Evolutionary conservation across 192 early-diverging fungal species (phyloP).

Genomic region (Podila clonocystis): DNA sequence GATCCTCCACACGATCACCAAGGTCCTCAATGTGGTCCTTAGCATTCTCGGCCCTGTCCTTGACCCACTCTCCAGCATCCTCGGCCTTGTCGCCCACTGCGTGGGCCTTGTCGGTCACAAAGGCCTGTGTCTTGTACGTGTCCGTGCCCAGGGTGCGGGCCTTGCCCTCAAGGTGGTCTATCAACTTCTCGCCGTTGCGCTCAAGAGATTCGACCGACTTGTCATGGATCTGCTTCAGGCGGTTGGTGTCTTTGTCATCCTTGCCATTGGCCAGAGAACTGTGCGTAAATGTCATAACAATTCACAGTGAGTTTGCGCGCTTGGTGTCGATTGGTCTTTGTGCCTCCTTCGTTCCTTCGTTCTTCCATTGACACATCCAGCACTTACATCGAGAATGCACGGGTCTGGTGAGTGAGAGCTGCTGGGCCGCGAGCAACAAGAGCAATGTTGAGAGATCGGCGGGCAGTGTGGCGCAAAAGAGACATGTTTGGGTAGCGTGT

Average conservation of each 20-base stretch:
- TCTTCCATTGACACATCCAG: not conserved
- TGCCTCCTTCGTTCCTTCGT: not conserved
- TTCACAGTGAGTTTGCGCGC: not conserved
- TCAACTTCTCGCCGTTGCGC: not conserved
- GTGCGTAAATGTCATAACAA: too few relatives aligned
- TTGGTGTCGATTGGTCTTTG: not conserved
- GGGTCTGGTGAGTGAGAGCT: constrained; percentile 11
- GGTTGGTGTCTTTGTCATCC: constrained; percentile 12
- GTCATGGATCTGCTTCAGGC: constrained; percentile 16
- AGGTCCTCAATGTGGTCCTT: not conserved
- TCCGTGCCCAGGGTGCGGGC: constrained; percentile 3
- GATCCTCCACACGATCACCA: not conserved
- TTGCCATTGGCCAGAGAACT: constrained; percentile 7
- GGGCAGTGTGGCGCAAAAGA: constrained; percentile 24
- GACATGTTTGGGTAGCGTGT: constrained; percentile 17
- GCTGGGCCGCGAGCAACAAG: constrained; percentile 3
- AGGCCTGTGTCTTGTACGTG: not conserved
- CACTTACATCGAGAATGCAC: constrained; percentile 19
- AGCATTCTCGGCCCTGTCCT: not conserved
- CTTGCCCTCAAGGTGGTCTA: constrained; percentile 12
- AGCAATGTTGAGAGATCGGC: constrained; percentile 18
- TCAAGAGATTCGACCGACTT: constrained; percentile 23
- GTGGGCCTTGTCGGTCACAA: constrained; percentile 13
- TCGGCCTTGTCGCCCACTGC: constrained; percentile 1
- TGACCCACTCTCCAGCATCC: not conserved